Evolutionary conservation across 345 rosid genomes (phyloP).

Genomic region (Noccaea bulbosa): DNA sequence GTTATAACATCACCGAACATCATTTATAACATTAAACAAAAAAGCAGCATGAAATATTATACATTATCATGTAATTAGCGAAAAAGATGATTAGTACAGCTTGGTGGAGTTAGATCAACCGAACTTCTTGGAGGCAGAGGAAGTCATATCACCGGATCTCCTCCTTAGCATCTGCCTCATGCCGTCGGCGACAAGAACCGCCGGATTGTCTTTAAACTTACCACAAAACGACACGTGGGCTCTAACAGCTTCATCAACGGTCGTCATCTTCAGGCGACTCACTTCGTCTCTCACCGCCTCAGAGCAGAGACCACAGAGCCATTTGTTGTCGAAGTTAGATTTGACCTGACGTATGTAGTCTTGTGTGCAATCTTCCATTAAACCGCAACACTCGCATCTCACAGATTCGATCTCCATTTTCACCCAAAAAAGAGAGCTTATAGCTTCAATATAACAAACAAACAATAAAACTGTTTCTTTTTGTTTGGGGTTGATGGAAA

Average conservation of each 20-base stretch:
- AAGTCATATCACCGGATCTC: constrained; percentile 71
- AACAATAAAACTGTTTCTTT: constrained; percentile 1
- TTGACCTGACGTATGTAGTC: constrained; percentile 75
- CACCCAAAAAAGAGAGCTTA: not conserved
- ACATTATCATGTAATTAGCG: constrained; percentile 34
- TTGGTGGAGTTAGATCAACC: constrained; percentile 68
- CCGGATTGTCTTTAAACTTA: constrained; percentile 85
- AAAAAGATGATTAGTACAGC: constrained; percentile 39
- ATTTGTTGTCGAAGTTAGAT: constrained; percentile 84
- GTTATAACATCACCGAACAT: constrained; percentile 34
- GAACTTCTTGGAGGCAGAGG: constrained; percentile 74
- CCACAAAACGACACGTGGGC: constrained; percentile 98
- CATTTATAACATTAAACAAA: constrained; percentile 25
- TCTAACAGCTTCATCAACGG: constrained; percentile 80
- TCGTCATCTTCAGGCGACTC: constrained; percentile 49
- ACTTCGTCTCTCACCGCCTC: constrained; percentile 91
- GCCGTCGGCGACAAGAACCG: constrained; percentile 89
- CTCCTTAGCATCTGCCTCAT: constrained; percentile 94
- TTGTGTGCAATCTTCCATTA: constrained; percentile 93
- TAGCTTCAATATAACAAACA: not conserved
- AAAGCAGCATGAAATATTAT: constrained; percentile 32
- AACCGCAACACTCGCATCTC: constrained; percentile 88
- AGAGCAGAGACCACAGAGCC: constrained; percentile 97
- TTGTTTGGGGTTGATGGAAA: constrained; percentile 9
- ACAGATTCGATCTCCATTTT: constrained; percentile 88